These are phyloP conservation scores for Rhizopogon rudus DNA, from an alignment of 768 basidiomycete species.

Conservation along the genomic window DNA sequence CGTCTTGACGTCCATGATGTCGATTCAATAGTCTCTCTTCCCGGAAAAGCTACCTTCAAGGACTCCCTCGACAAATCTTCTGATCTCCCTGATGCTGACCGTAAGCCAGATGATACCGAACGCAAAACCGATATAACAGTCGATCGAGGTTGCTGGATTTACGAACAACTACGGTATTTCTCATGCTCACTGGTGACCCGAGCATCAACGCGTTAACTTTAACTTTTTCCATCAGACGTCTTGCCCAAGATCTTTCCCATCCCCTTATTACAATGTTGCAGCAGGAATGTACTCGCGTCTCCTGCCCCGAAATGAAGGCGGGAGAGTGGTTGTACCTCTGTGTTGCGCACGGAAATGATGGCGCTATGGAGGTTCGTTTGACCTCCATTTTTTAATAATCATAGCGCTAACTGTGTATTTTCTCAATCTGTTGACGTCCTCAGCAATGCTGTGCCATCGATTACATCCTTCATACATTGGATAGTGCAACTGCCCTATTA, in stretches of 20 bases:
- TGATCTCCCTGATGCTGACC: slow-evolving; percentile 27
- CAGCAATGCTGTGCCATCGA: slow-evolving; percentile 97
- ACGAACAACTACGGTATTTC: slow-evolving; percentile 54
- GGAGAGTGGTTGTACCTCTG: slow-evolving; percentile 97
- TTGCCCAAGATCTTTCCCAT: slow-evolving; percentile 83
- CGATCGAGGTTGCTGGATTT: slow-evolving; percentile 84
- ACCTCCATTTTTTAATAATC: not conserved
- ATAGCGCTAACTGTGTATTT: slow-evolving; percentile 6
- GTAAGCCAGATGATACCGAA: slow-evolving; percentile 23
- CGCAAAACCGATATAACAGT: slow-evolving; percentile 51
- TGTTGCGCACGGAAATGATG: slow-evolving; percentile 88
- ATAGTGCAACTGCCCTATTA: slow-evolving; percentile 87
- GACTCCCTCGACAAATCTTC: slow-evolving; percentile 18
- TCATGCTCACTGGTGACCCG: not conserved
- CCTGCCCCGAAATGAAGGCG: slow-evolving; percentile 98
- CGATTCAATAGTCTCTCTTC: slow-evolving; percentile 71
- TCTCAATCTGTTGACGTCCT: slow-evolving; percentile 2
- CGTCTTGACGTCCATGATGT: slow-evolving; percentile 87
- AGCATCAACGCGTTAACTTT: slow-evolving; percentile 1
- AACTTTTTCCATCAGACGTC: slow-evolving; percentile 46
- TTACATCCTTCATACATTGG: slow-evolving; percentile 90
- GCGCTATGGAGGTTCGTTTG: slow-evolving; percentile 70
- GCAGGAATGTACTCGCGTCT: slow-evolving; percentile 77
- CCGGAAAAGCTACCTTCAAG: slow-evolving; percentile 39
- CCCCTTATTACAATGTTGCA: slow-evolving; percentile 83